Conservation (phyloP, 106 monocot genomes). For the Iris macrosiphon region DNA sequence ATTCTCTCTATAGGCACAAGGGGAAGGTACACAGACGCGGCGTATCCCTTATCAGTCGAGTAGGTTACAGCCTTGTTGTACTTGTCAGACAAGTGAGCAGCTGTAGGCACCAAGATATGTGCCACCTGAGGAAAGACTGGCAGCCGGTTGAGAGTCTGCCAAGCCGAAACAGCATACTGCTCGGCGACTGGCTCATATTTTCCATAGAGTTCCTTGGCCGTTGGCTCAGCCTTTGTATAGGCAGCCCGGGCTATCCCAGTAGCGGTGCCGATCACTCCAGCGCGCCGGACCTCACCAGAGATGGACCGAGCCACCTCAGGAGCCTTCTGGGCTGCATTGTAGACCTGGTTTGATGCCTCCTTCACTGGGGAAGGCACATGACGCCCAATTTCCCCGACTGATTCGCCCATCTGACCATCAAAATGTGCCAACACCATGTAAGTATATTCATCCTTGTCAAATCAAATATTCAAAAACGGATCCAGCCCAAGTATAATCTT, state of each 20-base stretch:
- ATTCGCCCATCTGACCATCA: conserved; percentile 49
- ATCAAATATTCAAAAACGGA: no score
- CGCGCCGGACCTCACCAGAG: conserved; percentile 22
- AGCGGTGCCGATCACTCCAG: conserved; percentile 17
- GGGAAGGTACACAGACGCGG: conserved; percentile 25
- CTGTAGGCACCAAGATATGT: conserved; percentile 34
- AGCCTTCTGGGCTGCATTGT: conserved; percentile 12
- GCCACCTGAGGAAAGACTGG: conserved; percentile 44
- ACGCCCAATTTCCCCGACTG: conserved; percentile 14
- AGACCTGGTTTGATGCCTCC: conserved; percentile 19
- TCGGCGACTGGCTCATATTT: conserved; percentile 37
- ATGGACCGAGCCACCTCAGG: conserved; percentile 24
- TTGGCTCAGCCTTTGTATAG: conserved; percentile 19
- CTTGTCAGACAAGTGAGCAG: conserved; percentile 43
- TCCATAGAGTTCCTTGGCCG: conserved; percentile 9
- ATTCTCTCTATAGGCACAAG: conserved; percentile 40
- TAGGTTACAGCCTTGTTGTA: conserved; percentile 29
- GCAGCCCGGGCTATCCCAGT: conserved; percentile 6
- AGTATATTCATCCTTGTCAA: no score
- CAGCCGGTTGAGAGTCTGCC: conserved; percentile 39
- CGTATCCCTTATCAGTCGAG: conserved; percentile 14
- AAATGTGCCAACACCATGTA: no score
- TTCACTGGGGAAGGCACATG: conserved; percentile 35
- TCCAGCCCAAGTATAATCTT: no score
- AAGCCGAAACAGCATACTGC: conserved; percentile 25